phyloP scores from a whole-genome alignment of 1,139 yeast species.

The Taphrina communis region DNA sequence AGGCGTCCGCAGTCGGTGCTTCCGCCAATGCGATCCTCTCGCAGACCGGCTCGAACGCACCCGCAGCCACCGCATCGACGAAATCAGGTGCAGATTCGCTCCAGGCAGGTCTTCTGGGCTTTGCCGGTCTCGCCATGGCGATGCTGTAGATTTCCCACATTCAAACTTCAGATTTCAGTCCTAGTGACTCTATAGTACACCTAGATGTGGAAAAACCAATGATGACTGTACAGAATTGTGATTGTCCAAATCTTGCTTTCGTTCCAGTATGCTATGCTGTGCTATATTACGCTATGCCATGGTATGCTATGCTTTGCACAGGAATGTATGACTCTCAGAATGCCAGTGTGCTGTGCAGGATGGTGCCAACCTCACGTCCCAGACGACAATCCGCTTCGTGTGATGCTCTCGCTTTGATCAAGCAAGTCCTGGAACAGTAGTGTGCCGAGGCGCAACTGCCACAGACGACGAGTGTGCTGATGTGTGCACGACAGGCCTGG shows the following conservation, averaged over 20 bases:
- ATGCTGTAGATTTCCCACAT: background rate
- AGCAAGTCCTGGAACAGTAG: conserved; percentile 29
- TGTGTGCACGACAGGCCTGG: background rate
- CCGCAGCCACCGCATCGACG: conserved; percentile 30
- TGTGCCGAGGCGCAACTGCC: conserved; percentile 22
- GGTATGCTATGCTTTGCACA: too few species aligned
- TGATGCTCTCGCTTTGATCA: background rate
- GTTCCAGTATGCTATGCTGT: too few species aligned
- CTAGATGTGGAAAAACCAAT: background rate
- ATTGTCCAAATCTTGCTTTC: background rate
- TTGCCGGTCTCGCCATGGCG: conserved; percentile 8
- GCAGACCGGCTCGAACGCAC: conserved; percentile 28
- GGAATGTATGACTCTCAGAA: background rate
- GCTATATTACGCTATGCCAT: too few species aligned
- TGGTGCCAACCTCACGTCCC: conserved; percentile 14
- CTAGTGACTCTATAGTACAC: too few species aligned
- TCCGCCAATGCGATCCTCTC: conserved; percentile 21
- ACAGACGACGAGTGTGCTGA: conserved; percentile 5
- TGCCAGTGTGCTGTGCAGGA: conserved; percentile 22
- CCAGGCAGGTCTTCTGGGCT: conserved; percentile 12
- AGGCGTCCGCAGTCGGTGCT: conserved; percentile 18
- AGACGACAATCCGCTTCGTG: conserved; percentile 7
- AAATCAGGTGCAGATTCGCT: conserved; percentile 6
- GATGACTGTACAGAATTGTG: background rate
- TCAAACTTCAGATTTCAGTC: too few species aligned